A percentile compares a stretch with the other conserved stretches of the same genome.
phyloP scores from a whole-genome alignment of 2,329 filamentous ascomycete species.

The Grosmannia clavigera region DNA sequence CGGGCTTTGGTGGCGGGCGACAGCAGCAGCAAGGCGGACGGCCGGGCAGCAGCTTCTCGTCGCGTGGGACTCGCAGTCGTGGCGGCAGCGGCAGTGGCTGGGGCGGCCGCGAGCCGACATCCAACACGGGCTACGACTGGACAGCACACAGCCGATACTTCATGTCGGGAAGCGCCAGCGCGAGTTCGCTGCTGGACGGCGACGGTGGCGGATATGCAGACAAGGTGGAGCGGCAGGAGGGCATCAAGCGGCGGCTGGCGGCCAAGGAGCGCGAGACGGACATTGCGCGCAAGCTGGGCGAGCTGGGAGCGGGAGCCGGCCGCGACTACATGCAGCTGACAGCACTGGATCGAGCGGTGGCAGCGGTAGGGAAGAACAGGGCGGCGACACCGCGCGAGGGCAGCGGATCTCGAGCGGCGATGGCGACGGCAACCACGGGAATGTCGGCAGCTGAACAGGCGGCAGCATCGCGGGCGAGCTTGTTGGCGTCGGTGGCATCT shows the following conservation, averaged over 20 bases:
- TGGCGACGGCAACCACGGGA: neutral
- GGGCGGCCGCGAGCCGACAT: neutral
- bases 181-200: slow-evolving; percentile 52
- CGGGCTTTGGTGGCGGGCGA: slow-evolving; percentile 29
- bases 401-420: neutral
- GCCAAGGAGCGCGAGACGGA: slow-evolving; percentile 61
- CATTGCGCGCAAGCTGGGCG: slow-evolving; percentile 54
- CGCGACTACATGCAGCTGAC: slow-evolving; percentile 53
- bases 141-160: slow-evolving; percentile 46
- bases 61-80: slow-evolving; percentile 37
- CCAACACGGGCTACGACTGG: slow-evolving; percentile 35
- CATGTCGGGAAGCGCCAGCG: slow-evolving; percentile 25
- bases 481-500: slow-evolving; percentile 8
- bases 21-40: slow-evolving; percentile 2
- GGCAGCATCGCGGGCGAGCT: slow-evolving; percentile 8
- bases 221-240: slow-evolving; percentile 51
- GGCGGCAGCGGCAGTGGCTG: slow-evolving; percentile 24
- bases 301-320: slow-evolving; percentile 52
- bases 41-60: no score
- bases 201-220: slow-evolving; percentile 40
- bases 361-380: neutral
- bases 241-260: slow-evolving; percentile 50
- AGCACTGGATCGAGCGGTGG: slow-evolving; percentile 2
- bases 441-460: slow-evolving; percentile 10
- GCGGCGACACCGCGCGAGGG: neutral